A percentile compares a stretch with the other conserved stretches of the same genome.
Conservation (phyloP, 139 green algal species). For the Zygnema cylindricum region DNA sequence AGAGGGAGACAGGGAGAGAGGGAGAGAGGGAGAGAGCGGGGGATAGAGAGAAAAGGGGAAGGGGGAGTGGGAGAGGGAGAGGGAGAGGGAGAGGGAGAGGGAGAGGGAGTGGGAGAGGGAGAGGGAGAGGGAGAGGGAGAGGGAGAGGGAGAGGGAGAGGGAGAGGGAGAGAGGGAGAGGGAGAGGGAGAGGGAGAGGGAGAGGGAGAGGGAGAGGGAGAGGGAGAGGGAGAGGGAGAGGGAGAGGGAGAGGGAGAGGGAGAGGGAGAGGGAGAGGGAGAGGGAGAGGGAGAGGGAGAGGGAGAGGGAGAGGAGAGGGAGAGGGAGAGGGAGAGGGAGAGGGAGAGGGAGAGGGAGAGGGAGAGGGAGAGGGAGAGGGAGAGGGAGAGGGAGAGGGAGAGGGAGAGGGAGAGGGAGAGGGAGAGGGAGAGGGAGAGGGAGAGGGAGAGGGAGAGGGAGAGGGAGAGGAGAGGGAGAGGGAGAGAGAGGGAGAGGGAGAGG, state of each 20-base stretch:
- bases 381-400: slow-evolving; percentile 27
- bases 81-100: background rate
- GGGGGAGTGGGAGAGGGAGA: background rate
- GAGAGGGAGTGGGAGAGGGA: background rate
- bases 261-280: background rate
- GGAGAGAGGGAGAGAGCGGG: background rate
- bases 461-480: background rate
- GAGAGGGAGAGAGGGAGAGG: background rate
- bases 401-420: background rate
- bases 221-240: background rate
- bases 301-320: slow-evolving; percentile 19
- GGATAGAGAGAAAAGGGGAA: background rate
- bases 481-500: slow-evolving; percentile 5
- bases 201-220: background rate
- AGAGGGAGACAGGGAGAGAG: background rate
- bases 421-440: background rate
- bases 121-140: background rate
- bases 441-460: slow-evolving; percentile 19
- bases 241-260: background rate
- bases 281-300: background rate
- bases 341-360: background rate
- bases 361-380: background rate
- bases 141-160: background rate
- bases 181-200: background rate
- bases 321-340: background rate